Evolutionary conservation across 352 stramenopile genomes (phyloP).

Genomic region (Phytopythium delawarense): DNA sequence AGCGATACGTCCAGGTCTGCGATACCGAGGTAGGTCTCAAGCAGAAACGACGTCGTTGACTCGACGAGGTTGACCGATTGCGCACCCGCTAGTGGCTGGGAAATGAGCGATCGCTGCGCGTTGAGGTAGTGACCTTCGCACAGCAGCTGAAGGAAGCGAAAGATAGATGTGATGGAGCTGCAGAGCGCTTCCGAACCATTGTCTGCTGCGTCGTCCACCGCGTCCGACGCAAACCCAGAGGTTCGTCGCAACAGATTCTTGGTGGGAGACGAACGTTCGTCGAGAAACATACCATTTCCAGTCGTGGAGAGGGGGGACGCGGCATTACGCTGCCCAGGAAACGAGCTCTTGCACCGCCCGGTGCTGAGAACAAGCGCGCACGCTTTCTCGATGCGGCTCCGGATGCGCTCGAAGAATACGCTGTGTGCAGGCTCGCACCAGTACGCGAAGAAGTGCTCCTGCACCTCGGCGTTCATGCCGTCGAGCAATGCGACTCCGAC

Average conservation of each 20-base stretch:
- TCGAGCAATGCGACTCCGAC: constrained; percentile 65
- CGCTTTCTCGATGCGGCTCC: constrained; percentile 42
- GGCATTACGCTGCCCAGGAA: background rate
- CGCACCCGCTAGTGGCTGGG: constrained; percentile 18
- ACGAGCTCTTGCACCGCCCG: constrained; percentile 10
- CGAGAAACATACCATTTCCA: background rate
- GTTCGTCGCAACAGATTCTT: constrained; percentile 5
- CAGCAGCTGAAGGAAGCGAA: constrained; percentile 69
- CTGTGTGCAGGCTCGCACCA: constrained; percentile 29
- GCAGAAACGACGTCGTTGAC: constrained; percentile 54
- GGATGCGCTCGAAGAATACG: constrained; percentile 50
- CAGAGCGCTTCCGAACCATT: background rate
- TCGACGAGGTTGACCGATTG: constrained; percentile 56
- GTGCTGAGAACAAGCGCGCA: constrained; percentile 37
- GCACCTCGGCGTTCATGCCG: constrained; percentile 74
- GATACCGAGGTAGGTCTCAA: constrained; percentile 55
- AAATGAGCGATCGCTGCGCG: constrained; percentile 51
- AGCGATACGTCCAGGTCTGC: constrained; percentile 46
- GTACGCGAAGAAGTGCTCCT: constrained; percentile 59
- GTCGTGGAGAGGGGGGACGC: background rate
- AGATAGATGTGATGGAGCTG: constrained; percentile 40
- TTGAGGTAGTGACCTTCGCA: constrained; percentile 73
- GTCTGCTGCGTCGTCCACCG: background rate
- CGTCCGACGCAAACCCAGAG: background rate
- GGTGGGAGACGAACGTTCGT: background rate